Evolutionary conservation across 2,329 filamentous ascomycete species (phyloP).

Genomic region (Phialocephala sp.): DNA sequence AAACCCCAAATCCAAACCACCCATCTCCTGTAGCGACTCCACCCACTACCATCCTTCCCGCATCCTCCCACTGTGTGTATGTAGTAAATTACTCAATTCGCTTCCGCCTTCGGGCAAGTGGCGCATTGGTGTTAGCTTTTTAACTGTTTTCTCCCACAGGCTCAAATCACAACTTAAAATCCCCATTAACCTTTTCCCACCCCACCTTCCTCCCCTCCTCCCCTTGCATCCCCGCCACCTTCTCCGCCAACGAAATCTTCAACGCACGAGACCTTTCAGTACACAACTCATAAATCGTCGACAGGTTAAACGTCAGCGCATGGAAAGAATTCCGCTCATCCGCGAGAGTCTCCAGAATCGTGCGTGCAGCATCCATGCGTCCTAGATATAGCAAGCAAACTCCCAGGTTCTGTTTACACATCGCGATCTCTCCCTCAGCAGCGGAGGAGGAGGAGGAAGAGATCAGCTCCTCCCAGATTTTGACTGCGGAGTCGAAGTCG

Average conservation of each 20-base stretch:
- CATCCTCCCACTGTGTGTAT: too few relatives aligned
- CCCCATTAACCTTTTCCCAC: slow-evolving; percentile 43
- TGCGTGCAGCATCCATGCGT: slow-evolving; percentile 71
- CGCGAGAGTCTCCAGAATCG: slow-evolving; percentile 70
- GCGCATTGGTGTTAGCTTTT: too few relatives aligned
- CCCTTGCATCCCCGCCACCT: slow-evolving; percentile 56
- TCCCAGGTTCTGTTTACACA: slow-evolving; percentile 81
- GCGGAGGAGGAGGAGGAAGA: slow-evolving; percentile 31
- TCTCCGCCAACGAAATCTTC: slow-evolving; percentile 75
- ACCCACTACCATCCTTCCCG: too few relatives aligned
- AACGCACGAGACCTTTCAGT: slow-evolving; percentile 74
- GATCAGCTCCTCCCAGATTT: slow-evolving; percentile 62
- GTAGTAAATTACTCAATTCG: too few relatives aligned
- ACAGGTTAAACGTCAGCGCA: slow-evolving; percentile 85
- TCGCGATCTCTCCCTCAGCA: slow-evolving; percentile 58
- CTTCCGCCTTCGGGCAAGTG: too few relatives aligned
- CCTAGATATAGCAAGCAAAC: slow-evolving; percentile 86
- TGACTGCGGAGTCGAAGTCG: slow-evolving; percentile 68
- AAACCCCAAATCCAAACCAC: not conserved
- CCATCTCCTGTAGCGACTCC: too few relatives aligned
- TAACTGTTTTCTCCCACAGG: too few relatives aligned
- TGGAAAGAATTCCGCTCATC: slow-evolving; percentile 71
- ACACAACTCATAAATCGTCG: slow-evolving; percentile 90
- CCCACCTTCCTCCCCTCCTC: slow-evolving; percentile 24
- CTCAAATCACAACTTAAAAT: slow-evolving; percentile 41